Base-by-base conservation (phyloP, 1,284 basidiomycete species). In the Erythrobasidium hasegawianum region DNA sequence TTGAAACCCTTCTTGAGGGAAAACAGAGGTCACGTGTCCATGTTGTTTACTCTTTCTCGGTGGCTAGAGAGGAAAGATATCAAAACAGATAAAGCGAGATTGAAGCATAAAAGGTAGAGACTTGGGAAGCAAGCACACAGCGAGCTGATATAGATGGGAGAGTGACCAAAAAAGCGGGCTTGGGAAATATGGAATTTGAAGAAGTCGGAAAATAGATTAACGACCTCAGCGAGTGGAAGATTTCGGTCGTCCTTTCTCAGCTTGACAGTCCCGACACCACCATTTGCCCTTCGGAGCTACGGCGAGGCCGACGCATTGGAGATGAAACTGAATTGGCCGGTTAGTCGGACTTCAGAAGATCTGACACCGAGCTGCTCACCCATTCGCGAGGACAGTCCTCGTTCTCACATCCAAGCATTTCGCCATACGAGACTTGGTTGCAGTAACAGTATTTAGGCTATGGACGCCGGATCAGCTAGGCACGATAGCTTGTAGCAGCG, bases 351-450 rank as follows among this genome's bases (percentile, higher is more conserved):
- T 26, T 13, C 18, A 1, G 53, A 11, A 18, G 29, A 14, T 10
- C 10, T 14, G 1, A n/a, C 1, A 18, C 16, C 18, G 14, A 22
- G 9, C 0, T 8, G 66, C 69, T 52, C 16, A 72, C 73, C 73
- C 73, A 74, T 70, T 73, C 71, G 11, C 67, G 43, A 8, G 43
- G 38, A 64, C 73, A 74, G 26, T 72, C 68, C 0, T 71, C 67
- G 66, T 74, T 72, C 29, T 73, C 72, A 68, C 73, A 74, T 0
- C 67, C 71, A 10, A 74, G 59, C 73, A 74, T 74, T 57, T 71
- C 69, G 22, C 71, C 73, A 22, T 67, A 71, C 1, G 71, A 67
- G 11, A 70, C 70, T 24, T 66, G 64, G 10, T 71, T 40, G 59
- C 73, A 74, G 53, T 70, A 72, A 57, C 73, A 74, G 26, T 72